phyloP scores from a whole-genome alignment of 495 filamentous ascomycete genomes.

The Xylaria curta region DNA sequence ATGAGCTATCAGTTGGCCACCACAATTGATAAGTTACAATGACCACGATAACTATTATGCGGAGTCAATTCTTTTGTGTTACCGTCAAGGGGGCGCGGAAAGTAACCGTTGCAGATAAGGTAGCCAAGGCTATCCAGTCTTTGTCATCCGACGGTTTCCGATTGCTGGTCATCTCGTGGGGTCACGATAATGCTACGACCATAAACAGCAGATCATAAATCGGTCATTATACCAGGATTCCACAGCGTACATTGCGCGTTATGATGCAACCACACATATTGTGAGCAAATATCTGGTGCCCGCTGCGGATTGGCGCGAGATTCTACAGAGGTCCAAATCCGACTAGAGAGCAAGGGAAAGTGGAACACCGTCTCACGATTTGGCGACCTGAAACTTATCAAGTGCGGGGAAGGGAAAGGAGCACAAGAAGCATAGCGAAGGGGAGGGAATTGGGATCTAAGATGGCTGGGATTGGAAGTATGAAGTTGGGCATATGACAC shows the following conservation, averaged over 20 bases:
- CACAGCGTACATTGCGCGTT: background rate
- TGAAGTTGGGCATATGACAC: background rate
- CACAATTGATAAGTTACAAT: background rate
- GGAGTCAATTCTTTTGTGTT: background rate
- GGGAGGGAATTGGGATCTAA: background rate
- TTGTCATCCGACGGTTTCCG: background rate
- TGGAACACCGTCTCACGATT: background rate
- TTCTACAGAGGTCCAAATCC: background rate
- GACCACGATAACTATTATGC: slow-evolving; percentile 3
- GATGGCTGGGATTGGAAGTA: background rate
- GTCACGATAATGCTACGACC: background rate
- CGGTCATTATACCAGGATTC: background rate
- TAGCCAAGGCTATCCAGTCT: background rate
- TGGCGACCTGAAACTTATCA: background rate
- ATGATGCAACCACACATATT: background rate
- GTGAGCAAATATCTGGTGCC: background rate
- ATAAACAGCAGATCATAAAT: background rate
- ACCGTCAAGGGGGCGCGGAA: background rate
- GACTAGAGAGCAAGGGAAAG: background rate
- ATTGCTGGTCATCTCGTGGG: background rate
- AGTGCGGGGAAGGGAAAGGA: background rate
- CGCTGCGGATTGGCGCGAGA: background rate
- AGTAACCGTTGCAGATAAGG: background rate
- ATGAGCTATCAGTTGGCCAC: background rate
- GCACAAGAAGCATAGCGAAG: background rate